phyloP scores from a whole-genome alignment of 2,329 filamentous ascomycete species.

The Alternaria burnsii region DNA sequence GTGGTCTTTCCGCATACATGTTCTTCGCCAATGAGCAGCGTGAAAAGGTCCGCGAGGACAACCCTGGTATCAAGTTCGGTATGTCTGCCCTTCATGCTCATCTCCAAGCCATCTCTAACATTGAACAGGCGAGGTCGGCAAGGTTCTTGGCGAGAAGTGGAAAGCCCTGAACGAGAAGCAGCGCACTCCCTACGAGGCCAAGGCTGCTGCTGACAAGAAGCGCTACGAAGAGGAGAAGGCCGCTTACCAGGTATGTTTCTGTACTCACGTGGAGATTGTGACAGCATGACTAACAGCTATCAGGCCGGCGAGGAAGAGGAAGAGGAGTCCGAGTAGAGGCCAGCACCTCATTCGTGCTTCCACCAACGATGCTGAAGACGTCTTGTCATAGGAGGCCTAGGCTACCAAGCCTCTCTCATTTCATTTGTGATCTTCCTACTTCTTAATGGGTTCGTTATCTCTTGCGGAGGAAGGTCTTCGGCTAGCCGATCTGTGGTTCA shows the following conservation, averaged over 20 bases:
- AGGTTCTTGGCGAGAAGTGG: slow-evolving; percentile 98
- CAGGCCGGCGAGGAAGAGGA: slow-evolving; percentile 50
- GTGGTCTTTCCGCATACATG: slow-evolving; percentile 99
- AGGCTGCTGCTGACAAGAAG: slow-evolving; percentile 98
- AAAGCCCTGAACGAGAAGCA: slow-evolving; percentile 96
- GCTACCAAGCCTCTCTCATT: slow-evolving; percentile 33
- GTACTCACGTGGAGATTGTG: background rate
- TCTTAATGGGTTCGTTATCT: slow-evolving; percentile 35
- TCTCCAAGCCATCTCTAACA: slow-evolving; percentile 27
- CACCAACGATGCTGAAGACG: slow-evolving; percentile 27
- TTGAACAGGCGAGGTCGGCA: slow-evolving; percentile 86
- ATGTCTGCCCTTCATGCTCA: slow-evolving; percentile 46
- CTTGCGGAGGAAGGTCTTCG: slow-evolving; percentile 31
- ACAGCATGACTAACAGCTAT: slow-evolving; percentile 23
- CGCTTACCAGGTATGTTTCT: slow-evolving; percentile 61
- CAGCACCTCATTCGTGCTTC: slow-evolving; percentile 15
- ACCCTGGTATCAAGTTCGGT: slow-evolving; percentile 97
- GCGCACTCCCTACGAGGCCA: slow-evolving; percentile 91
- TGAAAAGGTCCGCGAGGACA: slow-evolving; percentile 97
- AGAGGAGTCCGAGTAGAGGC: slow-evolving; percentile 52
- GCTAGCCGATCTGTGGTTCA: slow-evolving; percentile 35
- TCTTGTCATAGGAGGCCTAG: slow-evolving; percentile 36
- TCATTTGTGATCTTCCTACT: slow-evolving; percentile 33
- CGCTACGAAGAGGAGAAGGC: slow-evolving; percentile 98
- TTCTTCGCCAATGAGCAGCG: slow-evolving; percentile 99